These are phyloP conservation scores for Dioscorea cayenensis DNA, from an alignment of 116 monocot genomes.

Conservation along the genomic window DNA sequence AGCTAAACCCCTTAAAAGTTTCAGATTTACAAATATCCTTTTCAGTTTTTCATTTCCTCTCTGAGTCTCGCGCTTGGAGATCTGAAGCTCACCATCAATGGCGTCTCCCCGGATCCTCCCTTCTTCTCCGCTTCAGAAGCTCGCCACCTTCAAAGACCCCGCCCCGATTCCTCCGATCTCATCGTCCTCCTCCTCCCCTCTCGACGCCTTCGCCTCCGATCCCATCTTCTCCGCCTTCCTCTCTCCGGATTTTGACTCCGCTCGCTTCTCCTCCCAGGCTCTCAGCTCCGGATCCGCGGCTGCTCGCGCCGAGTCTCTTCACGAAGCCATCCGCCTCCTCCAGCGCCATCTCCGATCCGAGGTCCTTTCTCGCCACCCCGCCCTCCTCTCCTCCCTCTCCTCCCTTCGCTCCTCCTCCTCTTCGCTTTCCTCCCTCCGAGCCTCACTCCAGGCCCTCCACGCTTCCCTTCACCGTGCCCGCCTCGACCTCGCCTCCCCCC, in stretches of 20 bases:
- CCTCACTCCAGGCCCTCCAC: constrained; percentile 37
- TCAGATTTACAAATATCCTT: too few relatives aligned
- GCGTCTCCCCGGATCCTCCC: constrained; percentile 52
- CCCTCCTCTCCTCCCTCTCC: constrained; percentile 66
- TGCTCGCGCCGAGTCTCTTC: constrained; percentile 78
- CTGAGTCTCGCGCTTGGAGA: not conserved
- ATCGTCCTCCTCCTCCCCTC: constrained; percentile 18
- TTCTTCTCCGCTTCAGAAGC: constrained; percentile 33
- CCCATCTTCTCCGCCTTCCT: constrained; percentile 96
- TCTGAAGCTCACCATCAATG: constrained; percentile 20
- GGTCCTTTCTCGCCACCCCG: constrained; percentile 64
- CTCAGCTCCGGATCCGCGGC: constrained; percentile 79
- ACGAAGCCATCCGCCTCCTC: constrained; percentile 59
- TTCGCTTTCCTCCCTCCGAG: constrained; percentile 52
- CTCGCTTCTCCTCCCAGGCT: constrained; percentile 80
- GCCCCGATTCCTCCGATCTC: not conserved
- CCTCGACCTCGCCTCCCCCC: constrained; percentile 51
- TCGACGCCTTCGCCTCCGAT: constrained; percentile 65
- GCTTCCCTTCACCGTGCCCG: constrained; percentile 49
- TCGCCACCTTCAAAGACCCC: constrained; percentile 45
- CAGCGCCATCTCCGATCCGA: constrained; percentile 64
- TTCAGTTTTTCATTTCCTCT: not conserved
- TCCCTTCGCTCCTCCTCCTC: constrained; percentile 45
- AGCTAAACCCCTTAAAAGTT: not conserved
- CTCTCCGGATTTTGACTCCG: constrained; percentile 72